Evolutionary conservation across 306 rosid genomes (phyloP).

Genomic region (Argentina anserina): DNA sequence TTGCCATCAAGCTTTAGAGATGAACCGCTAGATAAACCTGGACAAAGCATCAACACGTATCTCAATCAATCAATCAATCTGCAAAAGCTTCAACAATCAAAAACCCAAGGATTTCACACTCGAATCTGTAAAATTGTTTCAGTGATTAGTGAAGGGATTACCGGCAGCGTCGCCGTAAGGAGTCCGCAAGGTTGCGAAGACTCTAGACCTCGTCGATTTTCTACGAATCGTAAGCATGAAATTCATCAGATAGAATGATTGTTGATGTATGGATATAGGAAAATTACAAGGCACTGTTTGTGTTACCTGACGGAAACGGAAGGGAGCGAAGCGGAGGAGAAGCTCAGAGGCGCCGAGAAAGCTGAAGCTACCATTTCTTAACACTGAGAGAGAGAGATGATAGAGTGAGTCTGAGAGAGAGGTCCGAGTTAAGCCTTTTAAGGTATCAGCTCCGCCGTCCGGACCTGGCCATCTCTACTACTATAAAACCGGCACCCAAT

Average conservation of each 20-base stretch:
- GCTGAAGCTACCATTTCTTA: constrained; percentile 55
- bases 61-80: not conserved
- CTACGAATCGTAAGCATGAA: constrained; percentile 29
- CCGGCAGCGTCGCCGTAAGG: constrained; percentile 57
- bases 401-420: not conserved
- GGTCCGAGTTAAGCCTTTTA: not conserved
- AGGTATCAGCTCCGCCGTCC: not conserved
- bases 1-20: constrained; percentile 49
- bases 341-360: constrained; percentile 50
- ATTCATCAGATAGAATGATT: constrained; percentile 1
- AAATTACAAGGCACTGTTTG: not conserved
- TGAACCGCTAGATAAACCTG: constrained; percentile 68
- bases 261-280: not conserved
- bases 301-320: constrained; percentile 41
- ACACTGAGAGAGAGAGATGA: not conserved
- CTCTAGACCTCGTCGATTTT: constrained; percentile 35
- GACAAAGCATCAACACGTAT: constrained; percentile 19
- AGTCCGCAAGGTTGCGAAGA: constrained; percentile 44
- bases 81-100: not conserved
- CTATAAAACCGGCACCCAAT: too few relatives aligned
- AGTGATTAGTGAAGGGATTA: constrained; percentile 25
- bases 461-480: too few relatives aligned
- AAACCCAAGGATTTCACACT: not conserved
- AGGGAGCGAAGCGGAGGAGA: constrained; percentile 51
- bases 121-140: not conserved